A percentile compares a stretch with the other conserved stretches of the same genome.
Evolutionary conservation across 169 alveolate genomes (phyloP).

Genomic region (Sarcocystis neurona): DNA sequence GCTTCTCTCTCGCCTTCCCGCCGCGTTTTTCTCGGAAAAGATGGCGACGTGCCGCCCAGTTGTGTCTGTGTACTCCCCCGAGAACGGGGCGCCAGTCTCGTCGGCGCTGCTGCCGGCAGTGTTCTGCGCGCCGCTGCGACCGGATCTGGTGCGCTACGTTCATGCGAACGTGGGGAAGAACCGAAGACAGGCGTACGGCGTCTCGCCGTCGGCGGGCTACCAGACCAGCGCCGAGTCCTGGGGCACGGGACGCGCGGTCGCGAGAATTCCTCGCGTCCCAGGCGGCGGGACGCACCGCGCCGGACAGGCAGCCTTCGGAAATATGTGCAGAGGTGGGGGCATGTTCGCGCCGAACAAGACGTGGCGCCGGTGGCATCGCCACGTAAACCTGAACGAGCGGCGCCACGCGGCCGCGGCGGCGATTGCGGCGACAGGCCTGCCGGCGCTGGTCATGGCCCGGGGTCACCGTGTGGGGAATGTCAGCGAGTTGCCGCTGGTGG

Average conservation of each 20-base stretch:
- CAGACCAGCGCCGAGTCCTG: conserved; percentile 98
- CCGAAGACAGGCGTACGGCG: conserved; percentile 97
- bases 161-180: conserved; percentile 93
- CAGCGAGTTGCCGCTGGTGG: conserved; percentile 97
- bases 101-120: conserved; percentile 62
- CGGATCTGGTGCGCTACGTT: conserved; percentile 95
- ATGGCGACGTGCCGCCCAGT: conserved; percentile 67
- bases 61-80: conserved; percentile 65
- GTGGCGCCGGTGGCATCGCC: conserved; percentile 98
- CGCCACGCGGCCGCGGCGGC: conserved; percentile 98
- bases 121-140: conserved; percentile 92
- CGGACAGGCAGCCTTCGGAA: conserved; percentile 99
- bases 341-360: conserved; percentile 98
- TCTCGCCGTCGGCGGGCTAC: conserved; percentile 84
- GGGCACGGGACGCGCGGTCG: conserved; percentile 92
- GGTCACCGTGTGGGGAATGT: conserved; percentile 94
- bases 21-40: background rate
- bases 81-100: conserved; percentile 33
- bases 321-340: conserved; percentile 99
- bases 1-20: background rate
- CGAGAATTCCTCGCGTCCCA: conserved; percentile 98
- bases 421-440: conserved; percentile 96
- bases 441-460: conserved; percentile 97
- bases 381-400: conserved; percentile 93
- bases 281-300: conserved; percentile 99